A percentile compares a stretch with the other conserved stretches of the same genome.
Evolutionary conservation across 2,329 filamentous ascomycete species (phyloP).

Genomic region (Amylocarpus encephaloides): DNA sequence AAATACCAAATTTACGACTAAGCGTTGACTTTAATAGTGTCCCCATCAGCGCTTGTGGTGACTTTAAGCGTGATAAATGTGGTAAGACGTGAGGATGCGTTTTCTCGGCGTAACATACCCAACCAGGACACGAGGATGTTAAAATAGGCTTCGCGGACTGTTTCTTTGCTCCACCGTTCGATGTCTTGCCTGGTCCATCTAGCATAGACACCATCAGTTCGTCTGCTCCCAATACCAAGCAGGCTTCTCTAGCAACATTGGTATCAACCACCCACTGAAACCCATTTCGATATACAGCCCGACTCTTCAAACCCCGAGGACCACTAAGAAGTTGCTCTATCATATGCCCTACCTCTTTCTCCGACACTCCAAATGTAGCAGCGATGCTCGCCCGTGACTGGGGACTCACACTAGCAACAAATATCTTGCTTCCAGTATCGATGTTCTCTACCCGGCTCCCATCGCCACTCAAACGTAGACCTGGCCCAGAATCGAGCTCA

Average conservation of each 20-base stretch:
- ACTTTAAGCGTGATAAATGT: slow-evolving; percentile 86
- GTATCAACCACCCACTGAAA: slow-evolving; percentile 93
- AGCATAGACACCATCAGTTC: slow-evolving; percentile 50
- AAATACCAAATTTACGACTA: slow-evolving; percentile 63
- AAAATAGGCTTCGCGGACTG: slow-evolving; percentile 55
- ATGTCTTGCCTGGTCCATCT: slow-evolving; percentile 11
- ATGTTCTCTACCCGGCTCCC: slow-evolving; percentile 43
- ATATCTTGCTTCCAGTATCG: slow-evolving; percentile 62
- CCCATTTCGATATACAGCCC: slow-evolving; percentile 65
- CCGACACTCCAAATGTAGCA: slow-evolving; percentile 70
- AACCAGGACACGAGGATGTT: slow-evolving; percentile 88
- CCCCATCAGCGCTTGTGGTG: slow-evolving; percentile 85
- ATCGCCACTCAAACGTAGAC: slow-evolving; percentile 26
- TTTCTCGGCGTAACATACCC: slow-evolving; percentile 99
- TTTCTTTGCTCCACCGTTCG: slow-evolving; percentile 8
- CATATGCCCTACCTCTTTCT: slow-evolving; percentile 71
- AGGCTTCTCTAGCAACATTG: slow-evolving; percentile 73
- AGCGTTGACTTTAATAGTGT: slow-evolving; percentile 85
- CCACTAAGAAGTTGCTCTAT: slow-evolving; percentile 74
- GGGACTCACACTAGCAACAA: slow-evolving; percentile 87
- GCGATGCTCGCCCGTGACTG: slow-evolving; percentile 86
- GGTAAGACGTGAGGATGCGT: slow-evolving; percentile 91
- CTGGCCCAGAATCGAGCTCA: slow-evolving; percentile 64
- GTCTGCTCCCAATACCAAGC: slow-evolving; percentile 71
- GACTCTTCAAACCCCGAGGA: slow-evolving; percentile 58